phyloP scores from a whole-genome alignment of 2,329 filamentous ascomycete species.

The Pseudocercospora vitis region DNA sequence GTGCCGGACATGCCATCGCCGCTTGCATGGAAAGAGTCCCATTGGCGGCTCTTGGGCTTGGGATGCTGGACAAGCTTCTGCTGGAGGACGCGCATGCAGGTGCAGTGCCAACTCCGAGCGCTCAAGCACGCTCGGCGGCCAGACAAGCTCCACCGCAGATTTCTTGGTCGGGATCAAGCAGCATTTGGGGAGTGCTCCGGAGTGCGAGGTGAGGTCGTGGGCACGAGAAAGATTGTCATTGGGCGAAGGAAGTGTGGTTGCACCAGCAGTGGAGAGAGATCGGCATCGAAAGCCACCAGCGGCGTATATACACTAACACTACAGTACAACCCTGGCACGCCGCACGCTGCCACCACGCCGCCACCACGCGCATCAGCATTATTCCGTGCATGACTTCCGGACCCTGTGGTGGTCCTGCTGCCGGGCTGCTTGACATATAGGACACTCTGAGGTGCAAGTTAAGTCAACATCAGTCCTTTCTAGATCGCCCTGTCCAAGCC shows the following conservation, averaged over 20 bases:
- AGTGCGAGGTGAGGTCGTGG: not conserved
- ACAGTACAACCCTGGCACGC: too few relatives aligned
- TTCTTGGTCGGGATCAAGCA: not conserved
- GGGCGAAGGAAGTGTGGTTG: not conserved
- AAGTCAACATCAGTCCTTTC: too few relatives aligned
- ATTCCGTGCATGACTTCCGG: too few relatives aligned
- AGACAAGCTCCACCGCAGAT: slow-evolving; percentile 8
- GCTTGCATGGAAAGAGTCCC: not conserved
- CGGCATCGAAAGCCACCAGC: not conserved
- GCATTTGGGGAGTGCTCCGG: not conserved
- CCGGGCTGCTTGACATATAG: too few relatives aligned
- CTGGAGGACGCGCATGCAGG: not conserved
- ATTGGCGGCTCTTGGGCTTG: not conserved
- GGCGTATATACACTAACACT: too few relatives aligned
- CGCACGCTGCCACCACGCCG: too few relatives aligned
- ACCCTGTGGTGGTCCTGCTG: too few relatives aligned
- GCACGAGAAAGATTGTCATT: not conserved
- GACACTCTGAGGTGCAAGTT: too few relatives aligned
- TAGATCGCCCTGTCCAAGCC: too few relatives aligned
- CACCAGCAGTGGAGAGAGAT: not conserved
- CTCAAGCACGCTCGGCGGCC: not conserved
- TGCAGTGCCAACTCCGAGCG: not conserved
- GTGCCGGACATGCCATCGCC: slow-evolving; percentile 22
- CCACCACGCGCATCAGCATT: too few relatives aligned
- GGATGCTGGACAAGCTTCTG: slow-evolving; percentile 2